A percentile compares a stretch with the other conserved stretches of the same genome.
phyloP scores from a whole-genome alignment of 768 basidiomycete genomes.

The Tulasnella sp. region DNA sequence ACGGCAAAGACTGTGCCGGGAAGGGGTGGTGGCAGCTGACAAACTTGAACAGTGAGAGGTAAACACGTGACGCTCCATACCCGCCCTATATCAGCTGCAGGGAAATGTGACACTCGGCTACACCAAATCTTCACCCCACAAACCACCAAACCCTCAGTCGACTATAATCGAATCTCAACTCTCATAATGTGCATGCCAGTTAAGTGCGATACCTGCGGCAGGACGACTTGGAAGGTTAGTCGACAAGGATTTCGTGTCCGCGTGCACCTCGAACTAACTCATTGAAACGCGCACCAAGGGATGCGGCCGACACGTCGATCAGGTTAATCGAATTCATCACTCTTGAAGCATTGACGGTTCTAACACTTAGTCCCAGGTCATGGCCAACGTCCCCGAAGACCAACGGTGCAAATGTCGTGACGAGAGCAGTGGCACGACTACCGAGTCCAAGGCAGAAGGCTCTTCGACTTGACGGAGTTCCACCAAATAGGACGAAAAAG shows the following conservation, averaged over 20 bases:
- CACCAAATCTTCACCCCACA: not conserved
- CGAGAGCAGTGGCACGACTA: not conserved
- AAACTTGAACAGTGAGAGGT: not conserved
- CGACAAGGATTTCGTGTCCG: not conserved
- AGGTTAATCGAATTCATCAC: not conserved
- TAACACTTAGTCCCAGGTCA: constrained; percentile 9
- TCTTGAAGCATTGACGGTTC: not conserved
- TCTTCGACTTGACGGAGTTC: not conserved
- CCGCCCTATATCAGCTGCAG: not conserved
- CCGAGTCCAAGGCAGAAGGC: constrained; percentile 51
- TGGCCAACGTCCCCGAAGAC: constrained; percentile 26
- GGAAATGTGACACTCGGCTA: not conserved
- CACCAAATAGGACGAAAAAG: not conserved
- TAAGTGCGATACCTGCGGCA: constrained; percentile 20
- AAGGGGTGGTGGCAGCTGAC: not conserved
- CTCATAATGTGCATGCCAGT: constrained; percentile 20
- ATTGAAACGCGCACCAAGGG: not conserved
- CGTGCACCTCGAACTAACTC: not conserved
- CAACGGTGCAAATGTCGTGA: constrained; percentile 17
- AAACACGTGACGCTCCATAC: not conserved
- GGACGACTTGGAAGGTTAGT: constrained; percentile 26
- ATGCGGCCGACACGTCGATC: constrained; percentile 26
- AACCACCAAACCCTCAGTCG: not conserved
- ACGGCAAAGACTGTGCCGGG: not conserved
- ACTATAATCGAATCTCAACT: not conserved